Base-by-base conservation (phyloP, 2,329 filamentous ascomycete genomes). In the Penicillium sp. region DNA sequence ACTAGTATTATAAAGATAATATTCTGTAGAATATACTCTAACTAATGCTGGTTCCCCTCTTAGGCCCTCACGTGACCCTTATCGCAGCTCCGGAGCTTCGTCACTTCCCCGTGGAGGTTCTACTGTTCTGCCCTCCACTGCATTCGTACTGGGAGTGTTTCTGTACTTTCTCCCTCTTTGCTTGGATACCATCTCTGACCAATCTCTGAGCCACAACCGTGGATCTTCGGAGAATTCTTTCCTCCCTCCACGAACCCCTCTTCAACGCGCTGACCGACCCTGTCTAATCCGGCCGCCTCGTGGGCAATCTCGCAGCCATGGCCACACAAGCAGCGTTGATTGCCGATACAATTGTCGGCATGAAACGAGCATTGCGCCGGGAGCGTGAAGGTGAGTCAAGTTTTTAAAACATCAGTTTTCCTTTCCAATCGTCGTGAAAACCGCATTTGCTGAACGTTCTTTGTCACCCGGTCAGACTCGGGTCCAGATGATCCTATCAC, bases 271-370 rank as follows among this genome's bases (percentile, higher is more conserved):
- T 40, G 40, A 24, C 45, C 48, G 21, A 55, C 50, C 16, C 48
- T 61, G 46, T 52, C 36, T 60, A 36, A 56, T 42, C 46, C 55
- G 37, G 57, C 50, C 36, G 37, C 34, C 39, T 54, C 23, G 53
- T 62, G 42, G 49, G 54, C 48, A 55, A 42, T 56, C 51, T 50
- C 50, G 54, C 53, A 65, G 58, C 53, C 55, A 79, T 79, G 76
- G 67, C 76, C 60, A 70, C 74, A 47, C 75, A 78, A 66, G 71
- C 73, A 48, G 75, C 73, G 46, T 57, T 77, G 62, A 78, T 79
- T 56, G 77, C 78, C 39, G 81, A 84, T 60, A 83, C 81, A 10
- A 82, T 84, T 60, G 73, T 79, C 51, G 78, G 76, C 34, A 78
- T 84, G 75, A 84, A 83, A 66, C 71, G 78, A 60, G 79, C 80